Conservation (phyloP, 2,329 filamentous ascomycete species). For the Trichoderma aggressivum region DNA sequence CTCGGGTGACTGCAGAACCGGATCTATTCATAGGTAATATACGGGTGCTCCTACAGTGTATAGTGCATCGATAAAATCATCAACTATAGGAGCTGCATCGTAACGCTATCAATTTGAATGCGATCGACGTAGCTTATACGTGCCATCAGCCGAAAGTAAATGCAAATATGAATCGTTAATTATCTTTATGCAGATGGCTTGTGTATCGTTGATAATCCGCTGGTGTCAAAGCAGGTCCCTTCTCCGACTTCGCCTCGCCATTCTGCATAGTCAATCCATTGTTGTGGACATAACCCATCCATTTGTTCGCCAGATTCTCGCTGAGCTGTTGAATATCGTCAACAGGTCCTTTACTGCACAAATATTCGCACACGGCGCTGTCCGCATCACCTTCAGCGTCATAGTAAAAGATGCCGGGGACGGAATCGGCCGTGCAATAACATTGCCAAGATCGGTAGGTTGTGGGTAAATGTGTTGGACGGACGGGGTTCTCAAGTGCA, state of each 20-base stretch:
- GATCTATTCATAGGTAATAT: not conserved
- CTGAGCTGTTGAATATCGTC: not conserved
- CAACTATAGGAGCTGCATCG: too few relatives aligned
- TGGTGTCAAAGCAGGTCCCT: not conserved
- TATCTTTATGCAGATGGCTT: not conserved
- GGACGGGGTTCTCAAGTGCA: not conserved
- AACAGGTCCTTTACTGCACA: not conserved
- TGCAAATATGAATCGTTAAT: not conserved
- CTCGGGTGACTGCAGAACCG: not conserved
- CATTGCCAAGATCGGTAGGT: not conserved
- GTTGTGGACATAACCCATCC: not conserved
- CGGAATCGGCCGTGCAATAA: not conserved
- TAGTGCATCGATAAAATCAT: not conserved
- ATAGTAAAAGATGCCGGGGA: not conserved
- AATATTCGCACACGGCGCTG: not conserved
- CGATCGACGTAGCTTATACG: too few relatives aligned
- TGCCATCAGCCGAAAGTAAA: not conserved
- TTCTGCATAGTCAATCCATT: not conserved
- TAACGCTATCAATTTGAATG: too few relatives aligned
- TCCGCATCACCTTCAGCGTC: not conserved
- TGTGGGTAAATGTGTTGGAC: not conserved
- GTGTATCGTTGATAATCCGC: not conserved
- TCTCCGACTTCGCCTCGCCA: not conserved
- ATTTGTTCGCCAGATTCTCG: not conserved
- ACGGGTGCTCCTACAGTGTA: not conserved